Evolutionary conservation across 1,284 basidiomycete genomes (phyloP), one percentile per base, ranked within the genome.

Genomic region (Tilletia caries): DNA sequence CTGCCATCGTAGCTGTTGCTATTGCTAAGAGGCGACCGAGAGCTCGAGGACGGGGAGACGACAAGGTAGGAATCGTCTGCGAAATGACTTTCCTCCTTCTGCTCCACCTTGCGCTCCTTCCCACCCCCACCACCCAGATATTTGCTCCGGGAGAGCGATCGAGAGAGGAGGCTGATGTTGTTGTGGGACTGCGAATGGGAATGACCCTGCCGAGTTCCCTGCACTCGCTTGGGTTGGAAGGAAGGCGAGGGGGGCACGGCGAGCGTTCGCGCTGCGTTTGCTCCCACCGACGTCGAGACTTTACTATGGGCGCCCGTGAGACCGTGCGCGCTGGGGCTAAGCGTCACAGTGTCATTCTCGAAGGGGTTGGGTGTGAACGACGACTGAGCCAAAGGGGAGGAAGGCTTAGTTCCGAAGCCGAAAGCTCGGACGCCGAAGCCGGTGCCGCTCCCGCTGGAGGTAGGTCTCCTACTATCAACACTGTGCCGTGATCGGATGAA

Each of bases 51-150:
- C 8, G 52, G 52, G 3, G 52, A 29, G 13, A 54, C 23, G 12
- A 54, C 52, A 15, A 54, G n/a, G 52, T 54, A 54, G 23, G 52
- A 54, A 15, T 54, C 52, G 52, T 54, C 52, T 54, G 52, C 52
- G 25, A 54, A 23, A 13, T 54, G 52, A 25, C 25, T 27, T 23
- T 27, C 29, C 52, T 62, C 58, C 58, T 34, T 62, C 20, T 27
- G 23, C 52, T 62, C 58, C 58, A 15, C 32, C 20, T 62, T 34
- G 29, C 58, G 29, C 13, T 37, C 33, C 5, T 29, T 34, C 29
- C 32, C 34, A 8, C 58, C 58, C 10, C 32, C 10, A 13, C 58
- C 58, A 34, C 58, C 58, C 6, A 62, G 58, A 37, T 62, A 62
- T 23, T 34, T 62, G 58, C 58, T 62, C 58, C 58, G 8, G 1